Evolutionary conservation across 805 yeast species (phyloP).

Genomic region (Starmerella floricola): DNA sequence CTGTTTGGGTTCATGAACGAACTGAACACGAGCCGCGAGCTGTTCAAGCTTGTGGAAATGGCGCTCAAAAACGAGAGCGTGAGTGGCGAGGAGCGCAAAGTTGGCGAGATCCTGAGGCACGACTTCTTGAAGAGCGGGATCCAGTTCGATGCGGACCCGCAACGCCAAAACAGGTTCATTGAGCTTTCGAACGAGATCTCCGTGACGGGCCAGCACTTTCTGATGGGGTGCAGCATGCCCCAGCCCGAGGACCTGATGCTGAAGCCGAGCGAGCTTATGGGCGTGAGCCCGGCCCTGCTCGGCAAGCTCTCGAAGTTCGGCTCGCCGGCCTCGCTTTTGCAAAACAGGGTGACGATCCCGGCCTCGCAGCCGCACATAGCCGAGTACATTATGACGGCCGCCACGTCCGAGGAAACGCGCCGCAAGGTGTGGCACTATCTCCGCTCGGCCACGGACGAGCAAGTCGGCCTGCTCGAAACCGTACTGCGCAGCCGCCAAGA

Average conservation of each 20-base stretch:
- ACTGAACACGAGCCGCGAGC: conserved; percentile 67
- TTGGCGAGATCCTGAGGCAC: conserved; percentile 63
- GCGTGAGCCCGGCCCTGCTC: conserved; percentile 27
- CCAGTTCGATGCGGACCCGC: conserved; percentile 51
- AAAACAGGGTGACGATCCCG: conserved; percentile 7
- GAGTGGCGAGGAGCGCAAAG: conserved; percentile 61
- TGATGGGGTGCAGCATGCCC: conserved; percentile 32
- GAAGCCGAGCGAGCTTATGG: conserved; percentile 22
- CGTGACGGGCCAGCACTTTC: conserved; percentile 65
- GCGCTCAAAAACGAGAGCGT: conserved; percentile 33
- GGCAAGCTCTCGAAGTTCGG: conserved; percentile 17
- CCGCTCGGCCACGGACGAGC: conserved; percentile 53
- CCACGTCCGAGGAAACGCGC: conserved; percentile 47
- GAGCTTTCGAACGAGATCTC: conserved; percentile 70
- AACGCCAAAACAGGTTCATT: conserved; percentile 49
- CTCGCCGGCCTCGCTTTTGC: conserved; percentile 2
- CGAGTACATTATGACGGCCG: conserved; percentile 47
- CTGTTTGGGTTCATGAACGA: conserved; percentile 91
- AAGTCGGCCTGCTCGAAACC: conserved; percentile 45
- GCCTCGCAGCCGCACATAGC: conserved; percentile 36
- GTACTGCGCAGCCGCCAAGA: conserved; percentile 55
- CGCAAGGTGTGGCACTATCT: conserved; percentile 61
- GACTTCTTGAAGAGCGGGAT: conserved; percentile 90
- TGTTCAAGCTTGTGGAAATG: conserved; percentile 42
- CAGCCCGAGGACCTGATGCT: conserved; percentile 16